Evolutionary conservation across 108 stramenopile species (phyloP).

Genomic region (Mediolabrus comicus): DNA sequence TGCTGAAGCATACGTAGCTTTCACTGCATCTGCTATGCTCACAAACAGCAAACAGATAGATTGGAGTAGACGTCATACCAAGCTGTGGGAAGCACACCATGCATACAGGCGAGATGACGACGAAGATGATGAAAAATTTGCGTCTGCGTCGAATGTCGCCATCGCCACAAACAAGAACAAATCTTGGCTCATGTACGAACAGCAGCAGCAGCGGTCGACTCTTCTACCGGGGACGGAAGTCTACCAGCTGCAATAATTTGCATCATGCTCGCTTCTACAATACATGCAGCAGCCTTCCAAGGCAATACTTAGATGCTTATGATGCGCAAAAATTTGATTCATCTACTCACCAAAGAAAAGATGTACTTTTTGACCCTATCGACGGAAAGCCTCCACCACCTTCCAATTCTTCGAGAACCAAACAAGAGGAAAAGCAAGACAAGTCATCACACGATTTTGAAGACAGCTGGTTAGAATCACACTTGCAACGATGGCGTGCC

Average conservation of each 20-base stretch:
- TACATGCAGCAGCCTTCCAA: not conserved
- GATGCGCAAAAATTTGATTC: conserved; percentile 58
- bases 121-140: not conserved
- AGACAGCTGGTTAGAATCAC: conserved; percentile 45
- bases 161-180: not conserved
- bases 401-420: not conserved
- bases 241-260: not conserved
- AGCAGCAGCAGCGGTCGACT: not conserved
- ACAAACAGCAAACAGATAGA: conserved; percentile 3
- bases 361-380: conserved; percentile 53
- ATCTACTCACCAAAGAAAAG: conserved; percentile 63
- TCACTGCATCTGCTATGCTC: not conserved
- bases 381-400: conserved; percentile 57
- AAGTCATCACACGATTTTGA: conserved; percentile 30
- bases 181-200: not conserved
- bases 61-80: not conserved
- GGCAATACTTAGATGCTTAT: conserved; percentile 27
- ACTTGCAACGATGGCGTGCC: conserved; percentile 25
- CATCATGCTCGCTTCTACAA: not conserved
- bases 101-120: not conserved
- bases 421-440: not conserved
- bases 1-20: conserved; percentile 19
- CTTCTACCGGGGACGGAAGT: too few species aligned
- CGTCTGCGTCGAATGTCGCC: not conserved
- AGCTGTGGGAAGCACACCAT: not conserved